These are phyloP conservation scores for Metschnikowia proteae DNA, from an alignment of 805 yeast species.

Conservation along the genomic window DNA sequence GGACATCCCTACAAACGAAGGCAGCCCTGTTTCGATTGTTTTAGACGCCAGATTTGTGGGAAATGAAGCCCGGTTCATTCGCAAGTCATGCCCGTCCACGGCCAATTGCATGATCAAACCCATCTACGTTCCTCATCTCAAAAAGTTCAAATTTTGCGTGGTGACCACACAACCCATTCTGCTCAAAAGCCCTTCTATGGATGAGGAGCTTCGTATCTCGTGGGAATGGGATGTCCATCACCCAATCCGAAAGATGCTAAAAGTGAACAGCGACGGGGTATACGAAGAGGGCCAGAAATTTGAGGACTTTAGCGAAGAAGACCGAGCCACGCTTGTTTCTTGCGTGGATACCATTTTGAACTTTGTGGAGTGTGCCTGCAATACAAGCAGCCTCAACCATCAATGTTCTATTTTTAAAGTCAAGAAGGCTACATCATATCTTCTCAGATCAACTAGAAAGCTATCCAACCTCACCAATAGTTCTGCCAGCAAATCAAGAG, in stretches of 20 bases:
- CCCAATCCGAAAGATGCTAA: slow-evolving; percentile 60
- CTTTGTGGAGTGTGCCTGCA: slow-evolving; percentile 62
- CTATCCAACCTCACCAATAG: slow-evolving; percentile 38
- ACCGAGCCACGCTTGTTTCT: slow-evolving; percentile 53
- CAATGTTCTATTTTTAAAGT: slow-evolving; percentile 59
- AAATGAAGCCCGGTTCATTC: slow-evolving; percentile 65
- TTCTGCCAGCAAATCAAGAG: slow-evolving; percentile 35
- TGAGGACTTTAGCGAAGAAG: slow-evolving; percentile 51
- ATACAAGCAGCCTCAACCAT: slow-evolving; percentile 31
- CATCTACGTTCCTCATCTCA: slow-evolving; percentile 38
- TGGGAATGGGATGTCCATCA: slow-evolving; percentile 90
- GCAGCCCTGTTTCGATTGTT: slow-evolving; percentile 47
- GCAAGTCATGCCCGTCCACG: slow-evolving; percentile 59
- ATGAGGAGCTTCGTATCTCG: slow-evolving; percentile 65
- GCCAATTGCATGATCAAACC: slow-evolving; percentile 71
- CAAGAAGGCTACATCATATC: slow-evolving; percentile 56
- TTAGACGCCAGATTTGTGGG: slow-evolving; percentile 82
- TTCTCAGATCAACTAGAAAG: slow-evolving; percentile 57
- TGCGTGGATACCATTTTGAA: slow-evolving; percentile 61
- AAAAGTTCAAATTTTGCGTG: slow-evolving; percentile 48
- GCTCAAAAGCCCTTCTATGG: slow-evolving; percentile 24
- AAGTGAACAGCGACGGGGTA: slow-evolving; percentile 18
- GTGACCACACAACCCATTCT: slow-evolving; percentile 52
- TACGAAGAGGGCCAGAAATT: slow-evolving; percentile 37
- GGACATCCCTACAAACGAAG: slow-evolving; percentile 22